phyloP scores from a whole-genome alignment of 225 moss, liverwort and hornwort species.

The Sphagnum tenellum region DNA sequence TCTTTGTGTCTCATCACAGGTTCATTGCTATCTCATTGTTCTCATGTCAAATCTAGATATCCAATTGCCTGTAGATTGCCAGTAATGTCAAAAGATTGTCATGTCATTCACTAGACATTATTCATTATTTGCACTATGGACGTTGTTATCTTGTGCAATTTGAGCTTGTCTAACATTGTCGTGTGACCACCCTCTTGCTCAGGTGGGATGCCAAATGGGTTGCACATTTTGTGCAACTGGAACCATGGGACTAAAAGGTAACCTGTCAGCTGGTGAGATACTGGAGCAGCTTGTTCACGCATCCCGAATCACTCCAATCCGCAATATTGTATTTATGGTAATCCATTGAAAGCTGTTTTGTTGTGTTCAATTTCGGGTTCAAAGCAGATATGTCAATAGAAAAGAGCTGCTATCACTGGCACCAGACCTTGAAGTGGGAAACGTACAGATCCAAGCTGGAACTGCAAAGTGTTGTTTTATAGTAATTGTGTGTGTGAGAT shows the following conservation, averaged over 20 bases:
- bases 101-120: no score
- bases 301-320: conserved; percentile 67
- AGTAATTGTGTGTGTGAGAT: not conserved
- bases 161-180: no score
- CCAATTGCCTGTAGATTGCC: no score
- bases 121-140: no score
- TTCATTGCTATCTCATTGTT: conserved; percentile 1
- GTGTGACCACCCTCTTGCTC: not conserved
- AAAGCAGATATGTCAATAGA: no score
- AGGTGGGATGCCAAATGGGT: conserved; percentile 99
- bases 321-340: conserved; percentile 98
- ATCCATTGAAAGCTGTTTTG: not conserved
- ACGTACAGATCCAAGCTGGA: no score
- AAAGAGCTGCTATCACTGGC: no score
- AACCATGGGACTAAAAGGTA: conserved; percentile 95
- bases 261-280: conserved; percentile 88
- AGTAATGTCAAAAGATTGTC: no score
- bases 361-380: not conserved
- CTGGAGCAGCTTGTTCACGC: conserved; percentile 98
- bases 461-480: not conserved
- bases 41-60: no score
- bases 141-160: no score
- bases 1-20: conserved; percentile 96
- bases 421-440: no score
- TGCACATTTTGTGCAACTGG: conserved; percentile 99